A percentile compares a stretch with the other conserved stretches of the same genome.
phyloP scores from a whole-genome alignment of 106 monocot genomes.

The Dactylorhiza incarnata region DNA sequence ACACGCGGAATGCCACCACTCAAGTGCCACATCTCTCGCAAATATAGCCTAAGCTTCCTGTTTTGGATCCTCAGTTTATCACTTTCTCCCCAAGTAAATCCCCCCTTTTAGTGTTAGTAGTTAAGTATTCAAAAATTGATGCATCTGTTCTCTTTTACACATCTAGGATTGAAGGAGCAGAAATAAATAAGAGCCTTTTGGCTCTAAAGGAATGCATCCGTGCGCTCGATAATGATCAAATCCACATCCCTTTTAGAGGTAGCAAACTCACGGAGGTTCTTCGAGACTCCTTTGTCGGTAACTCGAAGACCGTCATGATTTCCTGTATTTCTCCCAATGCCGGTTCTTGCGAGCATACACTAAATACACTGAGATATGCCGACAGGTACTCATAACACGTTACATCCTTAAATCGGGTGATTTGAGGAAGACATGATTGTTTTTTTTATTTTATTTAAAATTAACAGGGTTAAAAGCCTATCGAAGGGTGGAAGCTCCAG shows the following conservation, averaged over 20 bases:
- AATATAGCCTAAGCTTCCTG: too few relatives aligned
- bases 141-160: not conserved
- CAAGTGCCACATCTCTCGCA: too few relatives aligned
- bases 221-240: constrained; percentile 88
- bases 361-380: constrained; percentile 97
- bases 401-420: not conserved
- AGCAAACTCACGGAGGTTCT: constrained; percentile 95
- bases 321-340: constrained; percentile 83
- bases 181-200: constrained; percentile 88
- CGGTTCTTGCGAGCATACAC: constrained; percentile 85
- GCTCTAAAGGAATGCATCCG: constrained; percentile 87
- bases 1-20: too few relatives aligned
- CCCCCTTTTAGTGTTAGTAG: too few relatives aligned
- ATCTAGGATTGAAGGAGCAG: constrained; percentile 84
- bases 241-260: constrained; percentile 86
- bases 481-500: constrained; percentile 58
- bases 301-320: constrained; percentile 91
- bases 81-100: too few relatives aligned
- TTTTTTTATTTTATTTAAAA: not conserved
- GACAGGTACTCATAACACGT: constrained; percentile 47
- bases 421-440: not conserved
- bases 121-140: not conserved
- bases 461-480: constrained; percentile 54
- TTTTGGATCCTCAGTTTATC: too few relatives aligned
- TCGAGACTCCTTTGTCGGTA: constrained; percentile 88